Evolutionary conservation across 305 asterid species (phyloP).

Genomic region (Euphrasia arctica): DNA sequence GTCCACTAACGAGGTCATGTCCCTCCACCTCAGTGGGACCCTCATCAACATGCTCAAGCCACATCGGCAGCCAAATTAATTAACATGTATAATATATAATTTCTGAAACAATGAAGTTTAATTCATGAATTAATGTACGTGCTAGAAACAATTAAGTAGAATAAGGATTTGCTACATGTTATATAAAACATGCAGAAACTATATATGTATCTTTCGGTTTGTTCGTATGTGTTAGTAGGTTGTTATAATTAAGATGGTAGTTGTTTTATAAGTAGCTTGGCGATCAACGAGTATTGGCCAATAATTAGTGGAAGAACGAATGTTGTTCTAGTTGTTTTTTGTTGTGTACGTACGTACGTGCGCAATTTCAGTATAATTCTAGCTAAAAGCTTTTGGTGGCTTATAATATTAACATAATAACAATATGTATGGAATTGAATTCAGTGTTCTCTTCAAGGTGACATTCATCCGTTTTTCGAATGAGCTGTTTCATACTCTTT

Average conservation of each 20-base stretch:
- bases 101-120: neutral
- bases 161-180: neutral
- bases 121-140: too few species aligned
- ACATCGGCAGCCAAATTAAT: constrained; percentile 19
- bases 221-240: neutral
- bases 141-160: neutral
- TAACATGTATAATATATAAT: neutral
- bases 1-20: constrained; percentile 76
- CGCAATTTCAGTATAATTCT: too few species aligned
- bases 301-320: too few species aligned
- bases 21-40: constrained; percentile 70
- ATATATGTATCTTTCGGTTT: neutral
- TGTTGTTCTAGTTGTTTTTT: too few species aligned
- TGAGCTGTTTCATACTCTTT: too few species aligned
- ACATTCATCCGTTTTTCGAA: too few species aligned
- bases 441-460: too few species aligned
- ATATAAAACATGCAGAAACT: neutral
- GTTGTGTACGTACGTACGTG: too few species aligned
- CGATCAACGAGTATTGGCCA: too few species aligned
- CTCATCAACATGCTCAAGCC: constrained; percentile 51
- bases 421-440: too few species aligned
- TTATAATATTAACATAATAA: too few species aligned
- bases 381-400: too few species aligned
- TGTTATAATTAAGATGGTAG: neutral
- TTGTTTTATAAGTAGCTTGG: neutral